These are phyloP conservation scores for Saccharomycopsis babjevae DNA, from an alignment of 805 yeast species.

Conservation along the genomic window DNA sequence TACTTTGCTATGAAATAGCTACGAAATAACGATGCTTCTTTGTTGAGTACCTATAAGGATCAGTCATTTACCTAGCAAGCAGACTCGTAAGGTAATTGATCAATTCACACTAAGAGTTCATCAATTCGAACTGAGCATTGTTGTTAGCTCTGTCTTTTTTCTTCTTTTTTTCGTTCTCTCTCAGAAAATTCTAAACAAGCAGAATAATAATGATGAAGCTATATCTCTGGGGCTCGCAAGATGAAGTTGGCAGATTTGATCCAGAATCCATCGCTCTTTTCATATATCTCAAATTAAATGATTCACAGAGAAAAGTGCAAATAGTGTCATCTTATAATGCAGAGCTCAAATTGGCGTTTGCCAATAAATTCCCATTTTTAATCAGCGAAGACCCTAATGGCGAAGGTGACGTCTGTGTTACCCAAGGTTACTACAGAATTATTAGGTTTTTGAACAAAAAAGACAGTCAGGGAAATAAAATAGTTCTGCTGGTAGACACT, in stretches of 20 bases:
- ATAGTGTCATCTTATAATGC: conserved; percentile 5
- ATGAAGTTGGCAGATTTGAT: conserved; percentile 5
- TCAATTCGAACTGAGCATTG: too few relatives aligned
- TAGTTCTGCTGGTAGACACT: background rate
- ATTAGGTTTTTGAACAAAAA: conserved; percentile 6
- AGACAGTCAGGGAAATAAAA: background rate
- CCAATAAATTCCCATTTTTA: conserved; percentile 12
- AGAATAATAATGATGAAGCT: conserved; percentile 4
- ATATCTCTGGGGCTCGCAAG: conserved; percentile 14
- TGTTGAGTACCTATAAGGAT: too few relatives aligned
- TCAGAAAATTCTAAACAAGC: background rate
- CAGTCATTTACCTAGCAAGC: too few relatives aligned
- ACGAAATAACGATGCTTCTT: too few relatives aligned
- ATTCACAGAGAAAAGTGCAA: background rate
- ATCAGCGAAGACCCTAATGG: conserved; percentile 2
- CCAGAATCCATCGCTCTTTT: conserved; percentile 15
- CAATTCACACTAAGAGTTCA: too few relatives aligned
- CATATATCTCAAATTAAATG: conserved; percentile 6
- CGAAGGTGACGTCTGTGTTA: background rate
- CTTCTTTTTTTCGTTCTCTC: too few relatives aligned
- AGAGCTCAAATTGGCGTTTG: background rate
- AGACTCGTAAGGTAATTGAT: too few relatives aligned
- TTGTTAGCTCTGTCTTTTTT: too few relatives aligned
- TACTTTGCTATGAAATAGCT: too few relatives aligned
- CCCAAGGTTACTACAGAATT: conserved; percentile 12